These are phyloP conservation scores for Penicillium robsamsonii DNA, from an alignment of 495 filamentous ascomycete species.

Conservation along the genomic window DNA sequence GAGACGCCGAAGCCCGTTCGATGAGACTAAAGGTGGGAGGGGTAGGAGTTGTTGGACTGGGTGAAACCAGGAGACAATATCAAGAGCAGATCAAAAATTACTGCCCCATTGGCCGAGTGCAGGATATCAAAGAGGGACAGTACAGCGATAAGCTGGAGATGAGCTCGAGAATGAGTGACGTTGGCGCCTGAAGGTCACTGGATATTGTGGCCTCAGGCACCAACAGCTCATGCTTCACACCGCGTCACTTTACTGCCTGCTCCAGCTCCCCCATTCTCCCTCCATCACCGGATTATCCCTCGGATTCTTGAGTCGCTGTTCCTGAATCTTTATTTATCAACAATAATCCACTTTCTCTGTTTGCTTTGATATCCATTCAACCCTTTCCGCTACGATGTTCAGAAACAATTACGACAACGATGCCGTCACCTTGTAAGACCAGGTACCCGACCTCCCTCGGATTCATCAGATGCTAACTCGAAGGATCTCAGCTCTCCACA, in stretches of 20 bases:
- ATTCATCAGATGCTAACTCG: constrained; percentile 23
- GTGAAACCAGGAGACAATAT: constrained; percentile 8
- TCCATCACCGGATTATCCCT: constrained; percentile 16
- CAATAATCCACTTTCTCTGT: constrained; percentile 1
- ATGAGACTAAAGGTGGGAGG: constrained; percentile 5
- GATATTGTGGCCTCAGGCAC: constrained; percentile 38
- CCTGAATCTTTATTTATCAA: constrained; percentile 14
- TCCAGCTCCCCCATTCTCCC: constrained; percentile 29
- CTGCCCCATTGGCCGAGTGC: constrained; percentile 26
- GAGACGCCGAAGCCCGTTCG: constrained; percentile 24
- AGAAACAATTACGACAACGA: constrained; percentile 99
- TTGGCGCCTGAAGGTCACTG: constrained; percentile 37
- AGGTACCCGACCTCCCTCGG: constrained; percentile 28
- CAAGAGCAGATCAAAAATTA: constrained; percentile 7
- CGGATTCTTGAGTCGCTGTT: constrained; percentile 23
- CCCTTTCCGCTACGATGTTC: constrained; percentile 67
- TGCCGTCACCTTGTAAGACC: constrained; percentile 92
- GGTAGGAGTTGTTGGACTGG: constrained; percentile 1
- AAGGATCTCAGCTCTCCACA: constrained; percentile 76
- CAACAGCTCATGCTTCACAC: constrained; percentile 38
- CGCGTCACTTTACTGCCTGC: constrained; percentile 35
- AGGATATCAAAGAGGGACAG: constrained; percentile 9
- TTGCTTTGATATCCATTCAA: constrained; percentile 10
- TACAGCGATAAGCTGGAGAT: constrained; percentile 10
- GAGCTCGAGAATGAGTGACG: constrained; percentile 32